phyloP scores from a whole-genome alignment of 805 yeast genomes.

The Middelhovenomyces tepae region DNA sequence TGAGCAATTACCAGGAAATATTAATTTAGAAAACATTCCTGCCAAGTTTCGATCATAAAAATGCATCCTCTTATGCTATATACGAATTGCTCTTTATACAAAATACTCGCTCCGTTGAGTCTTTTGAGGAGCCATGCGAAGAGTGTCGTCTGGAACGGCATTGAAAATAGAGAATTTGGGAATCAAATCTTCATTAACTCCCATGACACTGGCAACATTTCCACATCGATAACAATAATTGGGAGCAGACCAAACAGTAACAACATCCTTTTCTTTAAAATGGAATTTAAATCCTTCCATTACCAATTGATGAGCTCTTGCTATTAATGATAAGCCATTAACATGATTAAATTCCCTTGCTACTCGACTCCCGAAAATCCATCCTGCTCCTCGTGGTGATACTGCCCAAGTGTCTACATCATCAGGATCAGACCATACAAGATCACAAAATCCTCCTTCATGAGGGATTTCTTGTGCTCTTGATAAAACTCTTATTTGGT shows the following conservation, averaged over 20 bases:
- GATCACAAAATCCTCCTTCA: conserved; percentile 97
- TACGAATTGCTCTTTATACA: too few relatives aligned
- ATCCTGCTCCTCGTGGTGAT: conserved; percentile 96
- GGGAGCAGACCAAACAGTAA: conserved; percentile 97
- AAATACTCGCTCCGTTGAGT: conserved; percentile 21
- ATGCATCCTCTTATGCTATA: too few relatives aligned
- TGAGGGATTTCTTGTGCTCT: conserved; percentile 98
- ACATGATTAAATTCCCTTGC: conserved; percentile 95
- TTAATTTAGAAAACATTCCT: too few relatives aligned
- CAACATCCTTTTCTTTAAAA: conserved; percentile 92
- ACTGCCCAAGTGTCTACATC: conserved; percentile 98
- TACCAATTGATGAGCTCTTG: conserved; percentile 95
- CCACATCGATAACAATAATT: conserved; percentile 97
- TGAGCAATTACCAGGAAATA: too few relatives aligned
- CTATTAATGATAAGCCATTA: conserved; percentile 77
- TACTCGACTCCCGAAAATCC: conserved; percentile 92
- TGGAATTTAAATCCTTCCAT: conserved; percentile 98
- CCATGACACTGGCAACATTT: conserved; percentile 97
- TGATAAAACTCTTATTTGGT: conserved; percentile 86
- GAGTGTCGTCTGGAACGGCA: conserved; percentile 50
- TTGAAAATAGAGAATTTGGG: conserved; percentile 91
- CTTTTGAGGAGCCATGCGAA: conserved; percentile 18
- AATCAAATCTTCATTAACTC: conserved; percentile 74
- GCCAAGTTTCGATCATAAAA: too few relatives aligned
- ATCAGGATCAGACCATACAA: conserved; percentile 97